Conservation (phyloP, 2,329 filamentous ascomycete genomes). For the Tolypocladium ovalisporum region DNA sequence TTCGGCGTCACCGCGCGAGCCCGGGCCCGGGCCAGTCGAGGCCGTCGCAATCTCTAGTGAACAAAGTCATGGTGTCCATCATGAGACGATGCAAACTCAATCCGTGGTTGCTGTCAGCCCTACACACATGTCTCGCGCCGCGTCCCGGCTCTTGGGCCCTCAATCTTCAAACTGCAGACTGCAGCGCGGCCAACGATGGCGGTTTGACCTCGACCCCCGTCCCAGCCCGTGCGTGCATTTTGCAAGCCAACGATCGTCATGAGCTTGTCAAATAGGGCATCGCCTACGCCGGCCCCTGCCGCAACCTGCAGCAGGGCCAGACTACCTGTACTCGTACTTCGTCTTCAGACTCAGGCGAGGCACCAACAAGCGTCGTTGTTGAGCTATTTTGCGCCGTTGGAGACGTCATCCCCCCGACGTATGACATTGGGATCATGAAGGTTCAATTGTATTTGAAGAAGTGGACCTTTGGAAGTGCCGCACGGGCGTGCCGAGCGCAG, state of each 20-base stretch:
- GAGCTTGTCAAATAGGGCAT: neutral
- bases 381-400: neutral
- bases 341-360: neutral
- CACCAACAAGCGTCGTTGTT: neutral
- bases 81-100: neutral
- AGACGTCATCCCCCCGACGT: neutral
- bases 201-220: neutral
- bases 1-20: no score
- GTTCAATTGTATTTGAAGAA: neutral
- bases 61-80: no score
- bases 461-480: neutral
- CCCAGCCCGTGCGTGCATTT: neutral
- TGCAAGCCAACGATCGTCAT: neutral
- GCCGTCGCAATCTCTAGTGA: no score
- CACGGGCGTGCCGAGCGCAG: no score
- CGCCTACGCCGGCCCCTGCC: neutral
- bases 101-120: neutral
- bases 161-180: neutral
- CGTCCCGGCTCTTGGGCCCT: neutral
- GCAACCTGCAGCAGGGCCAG: neutral
- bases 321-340: neutral
- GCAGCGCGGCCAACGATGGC: neutral
- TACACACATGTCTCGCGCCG: neutral
- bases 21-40: no score
- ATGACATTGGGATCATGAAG: neutral